Conservation (phyloP, 139 green algal species). For the Bryopsis sp. region DNA sequence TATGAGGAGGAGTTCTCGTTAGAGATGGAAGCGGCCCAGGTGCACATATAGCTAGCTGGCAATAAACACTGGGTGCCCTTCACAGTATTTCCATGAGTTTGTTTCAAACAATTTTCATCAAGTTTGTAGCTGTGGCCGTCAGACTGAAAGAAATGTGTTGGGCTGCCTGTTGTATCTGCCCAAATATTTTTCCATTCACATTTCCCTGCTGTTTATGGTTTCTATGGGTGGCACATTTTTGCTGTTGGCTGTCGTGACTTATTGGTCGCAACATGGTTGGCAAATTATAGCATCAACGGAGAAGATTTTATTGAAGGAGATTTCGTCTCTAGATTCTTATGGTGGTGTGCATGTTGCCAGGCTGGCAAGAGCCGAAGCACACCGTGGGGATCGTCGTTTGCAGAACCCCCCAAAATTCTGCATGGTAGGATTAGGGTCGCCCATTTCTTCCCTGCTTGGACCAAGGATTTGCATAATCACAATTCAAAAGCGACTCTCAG, state of each 20-base stretch:
- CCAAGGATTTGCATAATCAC: no score
- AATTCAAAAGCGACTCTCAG: no score
- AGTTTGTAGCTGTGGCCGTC: neutral
- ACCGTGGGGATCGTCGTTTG: no score
- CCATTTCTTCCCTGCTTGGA: no score
- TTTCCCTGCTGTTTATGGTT: neutral
- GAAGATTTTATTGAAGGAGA: no score
- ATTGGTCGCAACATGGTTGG: no score
- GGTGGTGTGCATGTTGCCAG: neutral
- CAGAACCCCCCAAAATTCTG: no score
- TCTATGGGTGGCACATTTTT: no score
- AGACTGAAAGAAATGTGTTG: neutral
- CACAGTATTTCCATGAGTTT: slow-evolving; percentile 5
- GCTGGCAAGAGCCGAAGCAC: no score
- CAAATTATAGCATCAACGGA: no score
- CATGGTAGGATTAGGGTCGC: no score
- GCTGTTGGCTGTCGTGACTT: no score
- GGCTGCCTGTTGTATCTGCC: neutral
- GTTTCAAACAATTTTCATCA: neutral
- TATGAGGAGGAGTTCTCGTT: slow-evolving; percentile 51
- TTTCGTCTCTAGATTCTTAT: neutral
- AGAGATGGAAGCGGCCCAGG: slow-evolving; percentile 33
- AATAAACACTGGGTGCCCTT: neutral
- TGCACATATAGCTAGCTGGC: neutral
- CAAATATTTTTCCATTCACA: neutral